Conservation (phyloP, 192 early-diverging fungal species). For the Dissophora ornata region DNA sequence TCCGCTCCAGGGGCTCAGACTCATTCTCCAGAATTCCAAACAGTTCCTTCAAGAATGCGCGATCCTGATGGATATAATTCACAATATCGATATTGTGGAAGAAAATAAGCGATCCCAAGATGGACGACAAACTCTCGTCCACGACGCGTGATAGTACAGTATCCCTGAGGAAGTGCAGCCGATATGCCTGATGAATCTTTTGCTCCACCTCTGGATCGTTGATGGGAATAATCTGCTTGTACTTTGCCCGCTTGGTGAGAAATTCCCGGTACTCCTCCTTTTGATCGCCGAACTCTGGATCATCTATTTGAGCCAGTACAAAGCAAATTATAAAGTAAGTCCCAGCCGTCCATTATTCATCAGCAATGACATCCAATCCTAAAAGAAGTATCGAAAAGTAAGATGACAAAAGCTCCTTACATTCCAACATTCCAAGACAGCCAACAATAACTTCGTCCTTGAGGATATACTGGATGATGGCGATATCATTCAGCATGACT, state of each 20-base stretch:
- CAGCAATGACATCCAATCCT: no score
- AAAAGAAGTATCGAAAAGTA: no score
- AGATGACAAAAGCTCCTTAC: constrained; percentile 57
- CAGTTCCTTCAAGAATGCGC: constrained; percentile 74
- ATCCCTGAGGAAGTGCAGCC: constrained; percentile 90
- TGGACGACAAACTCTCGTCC: constrained; percentile 81
- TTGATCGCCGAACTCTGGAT: constrained; percentile 74
- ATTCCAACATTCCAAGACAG: constrained; percentile 89
- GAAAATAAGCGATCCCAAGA: constrained; percentile 80
- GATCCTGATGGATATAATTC: constrained; percentile 75
- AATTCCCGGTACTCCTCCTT: constrained; percentile 84
- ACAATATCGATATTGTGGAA: constrained; percentile 90
- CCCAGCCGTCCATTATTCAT: no score
- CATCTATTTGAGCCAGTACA: constrained; percentile 73
- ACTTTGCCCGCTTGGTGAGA: constrained; percentile 67
- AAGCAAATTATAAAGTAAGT: no score
- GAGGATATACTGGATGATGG: constrained; percentile 79
- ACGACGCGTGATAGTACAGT: constrained; percentile 79
- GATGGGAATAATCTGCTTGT: constrained; percentile 85
- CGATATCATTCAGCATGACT: constrained; percentile 84
- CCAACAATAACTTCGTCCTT: constrained; percentile 79
- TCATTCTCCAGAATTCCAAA: constrained; percentile 73
- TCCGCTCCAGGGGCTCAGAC: constrained; percentile 61
- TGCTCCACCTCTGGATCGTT: constrained; percentile 70
- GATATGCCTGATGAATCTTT: constrained; percentile 90